These are phyloP conservation scores for Infundibulicybe gibba DNA, from an alignment of 768 basidiomycete species.

Conservation along the genomic window DNA sequence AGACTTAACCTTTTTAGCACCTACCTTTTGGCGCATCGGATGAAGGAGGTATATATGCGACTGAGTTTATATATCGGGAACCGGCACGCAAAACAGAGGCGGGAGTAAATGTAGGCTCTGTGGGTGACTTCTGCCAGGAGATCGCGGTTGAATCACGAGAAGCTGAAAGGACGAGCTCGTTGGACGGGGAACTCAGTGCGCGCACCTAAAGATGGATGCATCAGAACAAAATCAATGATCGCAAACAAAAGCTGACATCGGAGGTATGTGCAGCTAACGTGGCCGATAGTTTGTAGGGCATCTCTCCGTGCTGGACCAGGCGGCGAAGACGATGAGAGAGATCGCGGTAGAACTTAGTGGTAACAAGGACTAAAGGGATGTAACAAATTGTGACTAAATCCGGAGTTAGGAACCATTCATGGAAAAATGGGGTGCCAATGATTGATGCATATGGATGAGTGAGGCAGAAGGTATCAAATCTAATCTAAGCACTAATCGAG, in stretches of 20 bases:
- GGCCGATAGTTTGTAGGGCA: constrained; percentile 79
- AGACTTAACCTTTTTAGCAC: constrained; percentile 16
- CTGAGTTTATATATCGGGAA: constrained; percentile 75
- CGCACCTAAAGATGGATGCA: constrained; percentile 61
- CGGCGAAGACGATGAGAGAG: constrained; percentile 3
- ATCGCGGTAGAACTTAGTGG: not conserved
- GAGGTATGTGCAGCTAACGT: constrained; percentile 65
- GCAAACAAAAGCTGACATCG: constrained; percentile 52
- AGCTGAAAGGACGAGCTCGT: constrained; percentile 80
- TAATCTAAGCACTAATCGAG: no score
- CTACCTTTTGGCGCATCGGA: constrained; percentile 68
- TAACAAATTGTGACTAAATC: constrained; percentile 11
- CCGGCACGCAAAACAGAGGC: constrained; percentile 57
- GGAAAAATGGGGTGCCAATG: not conserved
- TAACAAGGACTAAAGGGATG: no score
- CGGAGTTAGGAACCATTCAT: constrained; percentile 23
- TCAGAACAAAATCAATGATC: constrained; percentile 4
- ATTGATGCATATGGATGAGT: no score
- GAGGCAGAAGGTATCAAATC: no score
- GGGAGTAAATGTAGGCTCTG: constrained; percentile 49
- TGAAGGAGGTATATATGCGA: constrained; percentile 73
- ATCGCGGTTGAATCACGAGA: constrained; percentile 92
- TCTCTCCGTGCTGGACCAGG: constrained; percentile 16
- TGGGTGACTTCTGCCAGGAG: constrained; percentile 64
- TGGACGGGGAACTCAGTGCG: constrained; percentile 70